phyloP scores from a whole-genome alignment of 2,329 filamentous ascomycete species.

The Pseudogymnoascus sp. region DNA sequence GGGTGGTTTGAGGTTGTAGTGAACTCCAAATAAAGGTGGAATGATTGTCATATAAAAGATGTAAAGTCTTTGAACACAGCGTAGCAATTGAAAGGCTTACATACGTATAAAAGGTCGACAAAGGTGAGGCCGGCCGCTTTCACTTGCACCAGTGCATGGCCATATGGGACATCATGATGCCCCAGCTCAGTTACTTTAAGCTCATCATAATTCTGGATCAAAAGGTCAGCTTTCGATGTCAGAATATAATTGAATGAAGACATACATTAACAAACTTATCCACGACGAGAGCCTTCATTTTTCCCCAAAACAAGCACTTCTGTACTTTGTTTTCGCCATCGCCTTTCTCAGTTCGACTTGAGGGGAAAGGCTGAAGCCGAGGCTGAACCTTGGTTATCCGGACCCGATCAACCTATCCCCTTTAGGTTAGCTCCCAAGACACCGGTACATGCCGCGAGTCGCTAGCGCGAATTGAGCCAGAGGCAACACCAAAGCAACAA shows the following conservation, averaged over 20 bases:
- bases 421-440: neutral
- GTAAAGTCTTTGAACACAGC: neutral
- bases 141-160: conserved; percentile 40
- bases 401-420: neutral
- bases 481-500: conserved; percentile 9
- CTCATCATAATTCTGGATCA: conserved; percentile 22
- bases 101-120: conserved; percentile 51
- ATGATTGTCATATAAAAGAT: neutral
- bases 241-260: conserved; percentile 18
- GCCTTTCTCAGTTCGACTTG: neutral
- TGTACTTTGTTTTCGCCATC: neutral
- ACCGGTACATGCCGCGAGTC: conserved; percentile 3
- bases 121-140: conserved; percentile 52
- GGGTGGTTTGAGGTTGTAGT: neutral
- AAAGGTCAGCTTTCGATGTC: conserved; percentile 18
- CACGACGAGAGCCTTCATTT: conserved; percentile 37
- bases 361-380: conserved; percentile 9
- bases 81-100: neutral
- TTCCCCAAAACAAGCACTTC: conserved; percentile 1
- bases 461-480: conserved; percentile 5
- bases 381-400: neutral
- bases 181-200: conserved; percentile 30
- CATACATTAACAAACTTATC: conserved; percentile 28
- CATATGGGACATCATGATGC: conserved; percentile 27
- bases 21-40: neutral